Evolutionary conservation across 2,329 filamentous ascomycete species (phyloP).

Genomic region (Cercospora sp.): DNA sequence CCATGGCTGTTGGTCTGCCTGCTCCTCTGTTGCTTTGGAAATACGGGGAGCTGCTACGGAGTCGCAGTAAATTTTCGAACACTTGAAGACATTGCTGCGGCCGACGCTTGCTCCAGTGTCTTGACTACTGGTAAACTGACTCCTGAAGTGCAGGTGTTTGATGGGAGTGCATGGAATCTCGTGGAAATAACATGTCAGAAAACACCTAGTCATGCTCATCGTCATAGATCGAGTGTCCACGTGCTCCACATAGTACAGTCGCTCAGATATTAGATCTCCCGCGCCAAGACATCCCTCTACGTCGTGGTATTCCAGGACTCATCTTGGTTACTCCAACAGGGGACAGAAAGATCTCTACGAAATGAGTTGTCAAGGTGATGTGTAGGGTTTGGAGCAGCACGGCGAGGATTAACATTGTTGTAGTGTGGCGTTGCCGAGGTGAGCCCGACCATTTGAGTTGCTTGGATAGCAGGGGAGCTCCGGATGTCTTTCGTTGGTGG

Average conservation of each 20-base stretch:
- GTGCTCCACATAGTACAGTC: neutral
- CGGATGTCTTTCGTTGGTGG: neutral
- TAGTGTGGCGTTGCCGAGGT: neutral
- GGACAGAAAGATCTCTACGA: no score
- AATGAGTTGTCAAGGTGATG: no score
- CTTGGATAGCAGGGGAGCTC: neutral
- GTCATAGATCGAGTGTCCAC: neutral
- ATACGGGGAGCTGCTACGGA: conserved; percentile 48
- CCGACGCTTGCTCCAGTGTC: neutral
- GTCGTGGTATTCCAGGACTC: no score
- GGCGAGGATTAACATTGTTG: neutral
- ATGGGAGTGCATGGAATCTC: neutral
- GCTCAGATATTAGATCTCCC: neutral
- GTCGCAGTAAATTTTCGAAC: conserved; percentile 16
- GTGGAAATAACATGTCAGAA: neutral
- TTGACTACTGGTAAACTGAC: no score
- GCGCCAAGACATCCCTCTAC: neutral
- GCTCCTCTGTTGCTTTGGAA: conserved; percentile 47
- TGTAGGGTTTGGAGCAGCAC: neutral
- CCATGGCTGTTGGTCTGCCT: conserved; percentile 45
- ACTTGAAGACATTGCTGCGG: neutral
- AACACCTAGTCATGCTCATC: neutral
- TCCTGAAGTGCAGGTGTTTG: neutral
- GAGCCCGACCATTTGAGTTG: neutral
- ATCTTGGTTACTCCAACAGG: no score